phyloP scores from a whole-genome alignment of 1,284 basidiomycete genomes.

The Exobasidium rhododendri region DNA sequence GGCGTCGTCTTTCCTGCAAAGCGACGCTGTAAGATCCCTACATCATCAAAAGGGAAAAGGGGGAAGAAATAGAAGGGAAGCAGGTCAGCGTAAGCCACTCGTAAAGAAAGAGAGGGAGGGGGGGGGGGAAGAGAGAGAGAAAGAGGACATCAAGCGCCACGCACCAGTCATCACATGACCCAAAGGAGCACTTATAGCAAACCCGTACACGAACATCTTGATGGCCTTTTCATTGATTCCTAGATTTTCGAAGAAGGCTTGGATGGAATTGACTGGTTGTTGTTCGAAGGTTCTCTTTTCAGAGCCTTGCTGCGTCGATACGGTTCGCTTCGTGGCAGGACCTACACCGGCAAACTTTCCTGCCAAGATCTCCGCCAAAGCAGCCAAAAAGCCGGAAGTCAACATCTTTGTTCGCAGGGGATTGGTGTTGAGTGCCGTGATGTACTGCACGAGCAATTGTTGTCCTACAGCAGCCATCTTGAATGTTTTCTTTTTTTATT shows the following conservation, averaged over 20 bases:
- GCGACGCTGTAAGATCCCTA: constrained; percentile 66
- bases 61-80: not conserved
- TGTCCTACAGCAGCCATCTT: constrained; percentile 1
- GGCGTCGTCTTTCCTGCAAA: constrained; percentile 74
- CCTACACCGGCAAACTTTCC: constrained; percentile 39
- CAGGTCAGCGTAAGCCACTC: not conserved
- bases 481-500: too few species aligned
- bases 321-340: constrained; percentile 17
- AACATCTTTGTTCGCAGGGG: constrained; percentile 44
- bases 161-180: constrained; percentile 64
- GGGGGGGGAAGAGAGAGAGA: not conserved
- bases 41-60: constrained; percentile 3
- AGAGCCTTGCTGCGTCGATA: constrained; percentile 15
- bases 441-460: constrained; percentile 29
- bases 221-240: constrained; percentile 59
- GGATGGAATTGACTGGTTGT: constrained; percentile 23
- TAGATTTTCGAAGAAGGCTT: constrained; percentile 25
- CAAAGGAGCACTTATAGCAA: constrained; percentile 78
- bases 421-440: constrained; percentile 38
- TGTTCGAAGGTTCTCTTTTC: constrained; percentile 27
- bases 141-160: constrained; percentile 1
- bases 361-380: constrained; percentile 39
- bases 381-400: constrained; percentile 36
- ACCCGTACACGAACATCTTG: constrained; percentile 80
- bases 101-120: not conserved